Base-by-base conservation (phyloP, 2,329 filamentous ascomycete species). In the Hypomyces perniciosus region DNA sequence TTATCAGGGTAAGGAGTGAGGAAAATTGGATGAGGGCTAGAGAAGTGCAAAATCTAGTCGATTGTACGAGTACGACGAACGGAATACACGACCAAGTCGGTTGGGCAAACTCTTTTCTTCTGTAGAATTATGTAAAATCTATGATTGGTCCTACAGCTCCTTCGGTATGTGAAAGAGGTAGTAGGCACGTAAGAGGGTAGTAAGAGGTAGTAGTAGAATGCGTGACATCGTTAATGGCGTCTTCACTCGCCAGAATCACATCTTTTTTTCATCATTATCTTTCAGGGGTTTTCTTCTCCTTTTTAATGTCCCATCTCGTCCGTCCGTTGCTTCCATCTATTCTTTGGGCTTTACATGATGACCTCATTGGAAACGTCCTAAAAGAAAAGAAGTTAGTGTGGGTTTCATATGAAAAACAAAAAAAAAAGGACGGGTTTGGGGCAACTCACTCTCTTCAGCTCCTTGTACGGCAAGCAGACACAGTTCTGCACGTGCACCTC, bases 401-500 rank as follows among this genome's bases (percentile, higher is more conserved):
- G 26, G 39, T 4, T 35, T 8, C n/a, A 4, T 6, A 26, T 12
- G 27, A 29, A 8, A 13, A 5, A 12, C 8, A 8, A 33, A 27
- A 12, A 27, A 39, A 29, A 9, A 7, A 44, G 12, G 30, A 34
- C 8, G 4, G 4, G 12, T 8, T 8, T 40, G 3, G 20, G 26
- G 33, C 35, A 37, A 80, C 87, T 69, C 75, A 92, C 89, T 74
- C 91, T 83, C 83, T 96, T 97, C 68, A 99, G 73, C 75, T 97
- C 93, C 80, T 99, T 99, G 72, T 91, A 96, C 8, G 93, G 93
- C 75, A 99, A 72, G 74, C 93, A 97, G 54, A 99, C 85, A 68
- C 93, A 99, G 75, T 99, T 97, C 75, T 97, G 92, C 61, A 99
- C 90, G 56, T 90, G 83, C 8, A 97, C 85, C 72, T 97, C 93